Base-by-base conservation (phyloP, 176 grass and related monocot species). In the Melocanna baccifera region DNA sequence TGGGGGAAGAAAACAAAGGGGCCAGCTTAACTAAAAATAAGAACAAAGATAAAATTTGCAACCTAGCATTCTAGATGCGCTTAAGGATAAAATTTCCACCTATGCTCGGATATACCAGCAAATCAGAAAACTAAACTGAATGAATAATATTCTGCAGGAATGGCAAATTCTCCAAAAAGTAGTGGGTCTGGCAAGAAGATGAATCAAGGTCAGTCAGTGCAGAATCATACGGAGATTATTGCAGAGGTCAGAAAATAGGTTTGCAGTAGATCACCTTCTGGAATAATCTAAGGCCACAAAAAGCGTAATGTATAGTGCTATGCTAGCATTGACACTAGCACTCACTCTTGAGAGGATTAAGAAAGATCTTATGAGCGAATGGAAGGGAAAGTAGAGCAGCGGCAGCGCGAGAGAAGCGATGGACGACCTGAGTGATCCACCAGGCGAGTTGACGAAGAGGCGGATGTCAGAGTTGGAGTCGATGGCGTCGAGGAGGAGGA, bases 401-500 rank as follows among this genome's bases (percentile, higher is more conserved):
- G 48, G 48, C 18, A 55, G 19, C 6, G 52, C 5, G 45, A 11
- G 12, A 47, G 6, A 34, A 77, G 34, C 40, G 66, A 20, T 51
- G 48, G 15, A 18, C 48, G 43, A 92, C 93, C 93, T 93, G 72
- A 95, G 89, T 37, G 93, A 90, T 18, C 93, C 96, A 2, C 96
- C 96, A 1, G 92, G 62, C 10, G 93, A 98, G 83, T 98, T 95
- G 85, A 95, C 75, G 78, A 93, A 98, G 45, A 98, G 82, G 23
- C 91, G 89, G 84, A 98, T 93, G 78, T 95, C 96, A 69, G 90
- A 90, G 51, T 83, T 70, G 30, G 85, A 76, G 64, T 98, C 95
- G 66, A 88, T 65, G 14, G 95, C 91, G 65, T 98, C 92, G n/a
- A 98, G 95, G 42, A 98, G 89, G 32, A 98, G 87, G 19, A 98